Evolutionary conservation across 1,284 basidiomycete genomes (phyloP).

Genomic region (Sporisorium scitamineum): DNA sequence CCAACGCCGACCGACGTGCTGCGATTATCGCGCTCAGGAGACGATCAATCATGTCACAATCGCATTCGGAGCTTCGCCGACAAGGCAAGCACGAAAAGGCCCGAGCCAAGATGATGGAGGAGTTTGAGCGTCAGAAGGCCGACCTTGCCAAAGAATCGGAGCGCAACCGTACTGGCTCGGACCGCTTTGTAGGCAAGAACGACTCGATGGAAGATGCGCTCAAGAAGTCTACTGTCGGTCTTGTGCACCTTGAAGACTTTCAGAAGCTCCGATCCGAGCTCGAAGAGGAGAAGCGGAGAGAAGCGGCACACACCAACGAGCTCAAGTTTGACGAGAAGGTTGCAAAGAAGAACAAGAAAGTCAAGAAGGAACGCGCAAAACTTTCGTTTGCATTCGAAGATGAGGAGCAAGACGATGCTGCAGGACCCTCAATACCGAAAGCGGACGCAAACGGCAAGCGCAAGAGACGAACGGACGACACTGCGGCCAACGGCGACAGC

Average conservation of each 20-base stretch:
- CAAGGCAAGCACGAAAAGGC: constrained; percentile 59
- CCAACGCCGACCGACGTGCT: too few relatives aligned
- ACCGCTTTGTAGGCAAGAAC: constrained; percentile 92
- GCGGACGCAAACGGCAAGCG: constrained; percentile 51
- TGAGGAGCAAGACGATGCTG: constrained; percentile 49
- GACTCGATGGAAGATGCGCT: constrained; percentile 94
- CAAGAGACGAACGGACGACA: constrained; percentile 44
- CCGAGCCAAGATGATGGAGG: constrained; percentile 72
- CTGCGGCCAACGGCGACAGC: constrained; percentile 13
- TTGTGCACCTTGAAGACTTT: constrained; percentile 93
- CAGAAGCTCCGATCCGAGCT: constrained; percentile 80
- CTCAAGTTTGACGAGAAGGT: constrained; percentile 35
- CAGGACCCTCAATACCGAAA: constrained; percentile 17
- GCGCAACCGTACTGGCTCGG: constrained; percentile 69
- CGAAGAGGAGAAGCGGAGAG: constrained; percentile 90
- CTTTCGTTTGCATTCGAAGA: constrained; percentile 80
- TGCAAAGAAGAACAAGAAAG: constrained; percentile 77
- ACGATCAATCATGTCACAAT: constrained; percentile 44
- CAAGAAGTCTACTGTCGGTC: constrained; percentile 91
- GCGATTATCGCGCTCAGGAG: too few relatives aligned
- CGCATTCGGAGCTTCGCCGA: constrained; percentile 51
- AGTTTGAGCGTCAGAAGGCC: constrained; percentile 88
- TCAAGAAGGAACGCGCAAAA: constrained; percentile 87
- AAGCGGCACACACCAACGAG: constrained; percentile 76
- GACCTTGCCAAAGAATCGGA: constrained; percentile 74